These are phyloP conservation scores for Hyaloscypha variabilis DNA, from an alignment of 495 filamentous ascomycete species.

Conservation along the genomic window DNA sequence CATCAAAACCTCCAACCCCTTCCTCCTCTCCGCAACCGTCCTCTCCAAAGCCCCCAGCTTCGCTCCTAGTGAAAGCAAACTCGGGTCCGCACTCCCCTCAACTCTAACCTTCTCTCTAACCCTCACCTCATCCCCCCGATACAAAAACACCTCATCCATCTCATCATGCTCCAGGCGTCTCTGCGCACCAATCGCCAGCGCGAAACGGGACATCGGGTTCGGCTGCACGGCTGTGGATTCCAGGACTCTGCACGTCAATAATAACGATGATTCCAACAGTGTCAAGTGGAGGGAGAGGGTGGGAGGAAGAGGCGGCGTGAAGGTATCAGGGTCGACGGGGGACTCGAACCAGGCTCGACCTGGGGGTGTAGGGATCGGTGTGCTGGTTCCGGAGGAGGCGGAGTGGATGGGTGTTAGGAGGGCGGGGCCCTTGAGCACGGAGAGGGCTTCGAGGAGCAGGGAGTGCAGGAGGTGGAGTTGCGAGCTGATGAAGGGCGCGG, in stretches of 20 bases:
- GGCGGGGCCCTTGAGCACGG: conserved; percentile 59
- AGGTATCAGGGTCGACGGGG: conserved; percentile 40
- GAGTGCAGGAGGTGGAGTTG: conserved; percentile 79
- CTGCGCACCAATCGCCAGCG: conserved; percentile 57
- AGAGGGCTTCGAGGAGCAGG: conserved; percentile 70
- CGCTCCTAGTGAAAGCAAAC: conserved; percentile 80
- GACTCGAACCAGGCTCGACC: conserved; percentile 34
- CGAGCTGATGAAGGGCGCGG: conserved; percentile 67
- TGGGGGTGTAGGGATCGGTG: neutral
- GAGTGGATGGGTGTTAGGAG: conserved; percentile 20
- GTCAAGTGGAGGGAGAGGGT: conserved; percentile 74
- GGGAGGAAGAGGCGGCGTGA: conserved; percentile 52
- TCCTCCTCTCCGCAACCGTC: conserved; percentile 65
- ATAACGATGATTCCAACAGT: conserved; percentile 75
- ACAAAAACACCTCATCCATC: conserved; percentile 69
- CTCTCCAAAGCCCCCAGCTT: conserved; percentile 85
- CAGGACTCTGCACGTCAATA: conserved; percentile 79
- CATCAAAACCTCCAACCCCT: conserved; percentile 81
- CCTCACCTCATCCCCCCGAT: conserved; percentile 62
- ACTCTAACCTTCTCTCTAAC: conserved; percentile 90
- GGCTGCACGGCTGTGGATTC: conserved; percentile 59
- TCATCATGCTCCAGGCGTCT: conserved; percentile 80
- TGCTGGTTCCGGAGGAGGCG: neutral
- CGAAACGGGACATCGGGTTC: conserved; percentile 51
- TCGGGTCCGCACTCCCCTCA: conserved; percentile 84